phyloP scores from a whole-genome alignment of 192 early-diverging fungal species.

The Coemansia sp. region DNA sequence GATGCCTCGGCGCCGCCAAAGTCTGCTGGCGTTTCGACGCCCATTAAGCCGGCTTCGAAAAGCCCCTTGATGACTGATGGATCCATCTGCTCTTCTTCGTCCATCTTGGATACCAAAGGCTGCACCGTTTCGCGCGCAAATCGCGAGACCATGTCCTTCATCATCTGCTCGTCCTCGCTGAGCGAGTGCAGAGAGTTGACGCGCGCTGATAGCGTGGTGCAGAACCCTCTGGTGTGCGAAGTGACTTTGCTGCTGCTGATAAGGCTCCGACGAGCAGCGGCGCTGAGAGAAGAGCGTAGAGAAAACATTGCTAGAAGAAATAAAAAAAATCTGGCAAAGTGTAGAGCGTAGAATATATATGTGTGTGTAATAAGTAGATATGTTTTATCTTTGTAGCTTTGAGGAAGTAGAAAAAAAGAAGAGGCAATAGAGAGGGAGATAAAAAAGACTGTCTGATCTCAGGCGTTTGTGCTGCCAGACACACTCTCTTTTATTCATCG shows the following conservation, averaged over 20 bases:
- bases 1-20: conserved; percentile 81
- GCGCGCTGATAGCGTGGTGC: conserved; percentile 5
- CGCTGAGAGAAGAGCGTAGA: neutral
- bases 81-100: conserved; percentile 85
- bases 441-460: too few species aligned
- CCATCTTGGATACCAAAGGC: conserved; percentile 88
- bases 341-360: neutral
- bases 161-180: conserved; percentile 85
- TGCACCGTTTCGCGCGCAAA: conserved; percentile 83
- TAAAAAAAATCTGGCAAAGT: neutral
- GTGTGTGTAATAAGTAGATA: neutral
- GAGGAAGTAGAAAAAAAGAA: neutral
- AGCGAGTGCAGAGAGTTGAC: conserved; percentile 71
- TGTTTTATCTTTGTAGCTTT: too few species aligned
- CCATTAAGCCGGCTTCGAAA: conserved; percentile 95
- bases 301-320: conserved; percentile 1
- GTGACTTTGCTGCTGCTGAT: neutral
- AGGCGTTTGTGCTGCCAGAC: too few species aligned
- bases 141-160: conserved; percentile 71
- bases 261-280: conserved; percentile 9
- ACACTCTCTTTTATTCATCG: too few species aligned
- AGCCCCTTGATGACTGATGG: conserved; percentile 74
- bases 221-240: neutral
- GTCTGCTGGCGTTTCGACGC: conserved; percentile 80
- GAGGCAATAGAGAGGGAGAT: neutral